Conservation (phyloP, 768 basidiomycete species). For the Russula abietina region DNA sequence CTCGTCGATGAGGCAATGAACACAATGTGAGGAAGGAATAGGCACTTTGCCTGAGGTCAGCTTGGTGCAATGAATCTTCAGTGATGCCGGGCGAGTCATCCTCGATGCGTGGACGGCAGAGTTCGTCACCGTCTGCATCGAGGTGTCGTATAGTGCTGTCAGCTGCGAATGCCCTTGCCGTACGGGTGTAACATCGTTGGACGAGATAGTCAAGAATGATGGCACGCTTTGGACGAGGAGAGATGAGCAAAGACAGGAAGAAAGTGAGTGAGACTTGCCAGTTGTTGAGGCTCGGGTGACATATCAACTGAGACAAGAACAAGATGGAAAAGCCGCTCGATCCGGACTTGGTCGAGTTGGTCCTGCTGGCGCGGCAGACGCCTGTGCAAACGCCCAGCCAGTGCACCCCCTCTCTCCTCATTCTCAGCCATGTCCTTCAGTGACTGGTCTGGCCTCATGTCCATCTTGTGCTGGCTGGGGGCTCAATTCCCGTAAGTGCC, state of each 20-base stretch:
- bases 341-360: too few relatives aligned
- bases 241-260: not conserved
- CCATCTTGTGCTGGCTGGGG: constrained; percentile 75
- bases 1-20: not conserved
- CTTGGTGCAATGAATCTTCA: constrained; percentile 18
- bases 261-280: constrained; percentile 11
- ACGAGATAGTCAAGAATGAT: constrained; percentile 74
- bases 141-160: constrained; percentile 58
- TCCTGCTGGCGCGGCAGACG: not conserved
- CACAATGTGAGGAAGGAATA: not conserved
- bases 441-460: constrained; percentile 61
- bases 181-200: constrained; percentile 65
- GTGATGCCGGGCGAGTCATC: constrained; percentile 24
- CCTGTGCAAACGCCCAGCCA: not conserved
- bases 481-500: constrained; percentile 81
- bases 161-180: constrained; percentile 59
- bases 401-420: not conserved
- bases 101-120: constrained; percentile 32
- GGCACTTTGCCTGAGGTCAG: constrained; percentile 17
- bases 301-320: not conserved
- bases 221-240: constrained; percentile 41
- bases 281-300: constrained; percentile 11
- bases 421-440: constrained; percentile 37
- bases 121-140: constrained; percentile 67
- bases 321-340: not conserved